These are phyloP conservation scores for Tuber brumale DNA, from an alignment of 495 filamentous ascomycete species.

Conservation along the genomic window DNA sequence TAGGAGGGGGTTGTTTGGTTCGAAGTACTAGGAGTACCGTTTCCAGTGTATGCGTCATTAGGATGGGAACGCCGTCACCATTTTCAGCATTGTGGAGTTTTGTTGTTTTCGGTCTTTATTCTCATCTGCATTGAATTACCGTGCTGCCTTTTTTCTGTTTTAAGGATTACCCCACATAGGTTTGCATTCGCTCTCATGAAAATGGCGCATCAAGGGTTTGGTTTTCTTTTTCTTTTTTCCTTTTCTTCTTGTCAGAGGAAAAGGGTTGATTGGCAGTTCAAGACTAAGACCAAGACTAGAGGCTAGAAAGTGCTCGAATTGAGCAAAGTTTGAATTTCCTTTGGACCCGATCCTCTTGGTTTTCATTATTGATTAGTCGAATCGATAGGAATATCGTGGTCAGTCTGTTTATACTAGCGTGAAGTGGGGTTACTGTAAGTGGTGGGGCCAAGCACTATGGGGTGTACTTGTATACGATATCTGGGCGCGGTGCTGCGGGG, in stretches of 20 bases:
- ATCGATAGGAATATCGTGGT: background rate
- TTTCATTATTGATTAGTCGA: background rate
- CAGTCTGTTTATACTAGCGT: background rate
- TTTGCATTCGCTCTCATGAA: background rate
- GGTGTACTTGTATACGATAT: background rate
- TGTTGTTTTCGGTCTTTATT: background rate
- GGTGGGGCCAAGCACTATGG: background rate
- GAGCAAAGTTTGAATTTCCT: background rate
- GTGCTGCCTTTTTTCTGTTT: background rate
- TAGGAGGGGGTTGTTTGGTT: conserved; percentile 3
- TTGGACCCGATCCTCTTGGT: background rate
- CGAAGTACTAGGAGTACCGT: background rate
- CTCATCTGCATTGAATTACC: background rate
- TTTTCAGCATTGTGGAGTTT: background rate
- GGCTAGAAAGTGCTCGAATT: background rate
- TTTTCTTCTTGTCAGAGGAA: background rate
- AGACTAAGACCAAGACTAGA: background rate
- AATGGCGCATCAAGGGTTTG: background rate
- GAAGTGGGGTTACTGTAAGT: background rate
- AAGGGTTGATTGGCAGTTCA: background rate
- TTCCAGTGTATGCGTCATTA: background rate
- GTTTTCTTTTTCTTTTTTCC: background rate
- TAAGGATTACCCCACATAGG: background rate
- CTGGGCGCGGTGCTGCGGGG: background rate
- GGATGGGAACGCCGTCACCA: background rate